Evolutionary conservation across 1,284 basidiomycete species (phyloP).

Genomic region (Phellopilus nigrolimitatus): DNA sequence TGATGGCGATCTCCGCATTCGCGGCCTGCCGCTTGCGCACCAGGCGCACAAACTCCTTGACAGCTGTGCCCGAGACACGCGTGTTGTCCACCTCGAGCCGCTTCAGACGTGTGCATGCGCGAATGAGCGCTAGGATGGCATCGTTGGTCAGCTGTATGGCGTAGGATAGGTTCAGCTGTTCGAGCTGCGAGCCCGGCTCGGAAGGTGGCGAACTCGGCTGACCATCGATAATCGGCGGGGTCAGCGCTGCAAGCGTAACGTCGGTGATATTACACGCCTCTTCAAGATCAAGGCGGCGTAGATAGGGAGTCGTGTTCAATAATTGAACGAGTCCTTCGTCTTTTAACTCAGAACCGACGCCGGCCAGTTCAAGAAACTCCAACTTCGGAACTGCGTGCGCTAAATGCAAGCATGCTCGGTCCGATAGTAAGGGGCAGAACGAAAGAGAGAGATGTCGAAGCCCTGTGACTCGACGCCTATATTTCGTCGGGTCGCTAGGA

Average conservation of each 20-base stretch:
- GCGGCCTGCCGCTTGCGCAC: slow-evolving; percentile 42
- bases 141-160: slow-evolving; percentile 60
- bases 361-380: slow-evolving; percentile 80
- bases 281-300: slow-evolving; percentile 81
- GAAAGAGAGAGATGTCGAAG: slow-evolving; percentile 80
- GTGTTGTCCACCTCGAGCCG: slow-evolving; percentile 80
- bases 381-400: slow-evolving; percentile 69
- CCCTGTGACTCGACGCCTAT: slow-evolving; percentile 59
- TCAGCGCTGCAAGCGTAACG: slow-evolving; percentile 59
- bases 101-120: slow-evolving; percentile 54
- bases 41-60: slow-evolving; percentile 65
- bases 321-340: slow-evolving; percentile 72
- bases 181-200: slow-evolving; percentile 58
- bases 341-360: slow-evolving; percentile 63
- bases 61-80: slow-evolving; percentile 53
- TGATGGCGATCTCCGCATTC: slow-evolving; percentile 56
- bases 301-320: slow-evolving; percentile 62
- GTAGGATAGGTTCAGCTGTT: slow-evolving; percentile 71
- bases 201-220: slow-evolving; percentile 15
- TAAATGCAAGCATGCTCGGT: slow-evolving; percentile 68
- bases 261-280: slow-evolving; percentile 77
- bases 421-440: slow-evolving; percentile 69
- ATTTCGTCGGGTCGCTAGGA: slow-evolving; percentile 42
- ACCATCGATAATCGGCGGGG: slow-evolving; percentile 36
- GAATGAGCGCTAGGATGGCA: slow-evolving; percentile 61